These are phyloP conservation scores for Botrytis tulipae DNA, from an alignment of 2,329 filamentous ascomycete species.

Conservation along the genomic window DNA sequence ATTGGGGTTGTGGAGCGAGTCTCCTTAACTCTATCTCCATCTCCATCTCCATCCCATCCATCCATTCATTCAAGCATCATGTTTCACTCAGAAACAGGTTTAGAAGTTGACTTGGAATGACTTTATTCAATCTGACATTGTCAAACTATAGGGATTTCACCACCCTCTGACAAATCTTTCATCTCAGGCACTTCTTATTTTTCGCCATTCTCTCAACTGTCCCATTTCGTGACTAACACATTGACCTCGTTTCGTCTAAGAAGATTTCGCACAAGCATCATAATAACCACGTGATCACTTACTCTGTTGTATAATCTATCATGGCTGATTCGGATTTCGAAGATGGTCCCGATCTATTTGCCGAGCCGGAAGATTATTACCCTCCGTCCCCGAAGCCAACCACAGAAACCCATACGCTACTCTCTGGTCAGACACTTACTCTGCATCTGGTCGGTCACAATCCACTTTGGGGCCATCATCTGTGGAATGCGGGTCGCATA, in stretches of 20 bases:
- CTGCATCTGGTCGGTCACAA: conserved; percentile 83
- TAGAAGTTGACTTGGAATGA: neutral
- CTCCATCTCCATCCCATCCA: neutral
- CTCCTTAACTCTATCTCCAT: neutral
- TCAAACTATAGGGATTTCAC: neutral
- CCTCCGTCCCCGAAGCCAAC: conserved; percentile 74
- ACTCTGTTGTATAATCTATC: neutral
- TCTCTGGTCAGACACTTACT: conserved; percentile 51
- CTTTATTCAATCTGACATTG: neutral
- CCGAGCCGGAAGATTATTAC: conserved; percentile 79
- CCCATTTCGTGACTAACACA: neutral
- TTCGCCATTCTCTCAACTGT: neutral
- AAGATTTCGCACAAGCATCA: neutral
- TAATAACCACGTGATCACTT: conserved; percentile 26
- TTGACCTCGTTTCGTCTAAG: conserved; percentile 10
- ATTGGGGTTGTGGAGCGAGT: neutral
- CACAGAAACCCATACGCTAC: conserved; percentile 67
- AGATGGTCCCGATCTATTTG: conserved; percentile 57
- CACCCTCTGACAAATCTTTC: neutral
- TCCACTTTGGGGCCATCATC: conserved; percentile 82
- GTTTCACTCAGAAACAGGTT: neutral
- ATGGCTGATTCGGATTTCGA: conserved; percentile 26
- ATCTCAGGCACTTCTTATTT: neutral
- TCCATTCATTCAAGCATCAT: neutral
- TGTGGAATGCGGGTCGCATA: conserved; percentile 87